These are phyloP conservation scores for Corylus heterophylla DNA, from an alignment of 306 rosid genomes.

Conservation along the genomic window DNA sequence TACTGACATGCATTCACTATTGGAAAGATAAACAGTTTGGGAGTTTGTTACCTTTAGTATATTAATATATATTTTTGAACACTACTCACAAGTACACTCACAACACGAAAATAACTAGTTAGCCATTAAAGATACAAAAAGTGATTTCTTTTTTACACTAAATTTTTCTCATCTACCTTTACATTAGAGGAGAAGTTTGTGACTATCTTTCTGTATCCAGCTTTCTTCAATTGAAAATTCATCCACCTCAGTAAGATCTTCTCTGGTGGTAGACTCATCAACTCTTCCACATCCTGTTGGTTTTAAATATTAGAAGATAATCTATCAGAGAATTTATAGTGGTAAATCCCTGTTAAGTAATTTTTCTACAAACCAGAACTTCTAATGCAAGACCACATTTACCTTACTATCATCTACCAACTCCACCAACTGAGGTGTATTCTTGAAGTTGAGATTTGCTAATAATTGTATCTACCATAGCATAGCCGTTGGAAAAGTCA, in stretches of 20 bases:
- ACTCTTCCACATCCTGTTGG: too few relatives aligned
- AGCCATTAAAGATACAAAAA: not conserved
- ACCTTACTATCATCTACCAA: conserved; percentile 89
- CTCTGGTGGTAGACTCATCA: too few relatives aligned
- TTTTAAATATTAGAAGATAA: too few relatives aligned
- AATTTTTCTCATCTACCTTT: conserved; percentile 54
- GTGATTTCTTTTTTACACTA: not conserved
- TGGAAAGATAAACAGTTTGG: too few relatives aligned
- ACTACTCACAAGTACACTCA: too few relatives aligned
- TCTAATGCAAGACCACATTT: conserved; percentile 28
- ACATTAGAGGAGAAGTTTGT: conserved; percentile 92
- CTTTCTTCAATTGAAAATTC: conserved; percentile 91
- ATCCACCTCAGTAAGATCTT: conserved; percentile 96
- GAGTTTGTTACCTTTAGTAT: too few relatives aligned
- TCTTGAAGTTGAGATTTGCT: conserved; percentile 93
- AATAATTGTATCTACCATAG: conserved; percentile 79
- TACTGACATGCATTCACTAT: not conserved
- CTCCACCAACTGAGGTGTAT: conserved; percentile 94
- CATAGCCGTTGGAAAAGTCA: conserved; percentile 30
- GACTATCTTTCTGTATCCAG: conserved; percentile 72
- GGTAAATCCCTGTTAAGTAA: too few relatives aligned
- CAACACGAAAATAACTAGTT: not conserved
- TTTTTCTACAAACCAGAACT: conserved; percentile 9
- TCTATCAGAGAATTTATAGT: too few relatives aligned
- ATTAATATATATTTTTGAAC: too few relatives aligned